Conservation (phyloP, 1,139 yeast genomes). For the Tardiomyces depauwii region DNA sequence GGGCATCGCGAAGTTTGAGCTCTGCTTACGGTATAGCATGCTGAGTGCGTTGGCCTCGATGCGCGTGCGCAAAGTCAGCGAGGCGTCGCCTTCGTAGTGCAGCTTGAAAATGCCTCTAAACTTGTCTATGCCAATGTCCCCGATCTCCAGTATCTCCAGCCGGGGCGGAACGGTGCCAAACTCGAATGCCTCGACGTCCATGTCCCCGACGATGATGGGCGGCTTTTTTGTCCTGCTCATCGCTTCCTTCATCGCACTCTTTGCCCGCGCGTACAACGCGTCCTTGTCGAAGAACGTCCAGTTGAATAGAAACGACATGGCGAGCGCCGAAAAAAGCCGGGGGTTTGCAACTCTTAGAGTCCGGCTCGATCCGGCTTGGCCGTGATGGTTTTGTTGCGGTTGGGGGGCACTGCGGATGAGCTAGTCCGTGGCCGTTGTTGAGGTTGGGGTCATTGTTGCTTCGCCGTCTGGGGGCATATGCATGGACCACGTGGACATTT, state of each 20-base stretch:
- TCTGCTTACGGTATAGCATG: conserved; percentile 39
- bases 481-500: neutral
- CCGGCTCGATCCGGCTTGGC: neutral
- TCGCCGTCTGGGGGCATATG: neutral
- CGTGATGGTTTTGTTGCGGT: neutral
- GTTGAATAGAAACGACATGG: conserved; percentile 14
- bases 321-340: neutral
- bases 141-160: conserved; percentile 75
- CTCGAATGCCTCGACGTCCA: conserved; percentile 59
- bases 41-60: conserved; percentile 79
- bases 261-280: conserved; percentile 53
- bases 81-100: conserved; percentile 71
- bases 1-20: conserved; percentile 47
- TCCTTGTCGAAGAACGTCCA: conserved; percentile 46
- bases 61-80: conserved; percentile 66
- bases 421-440: neutral
- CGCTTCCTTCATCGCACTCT: conserved; percentile 62
- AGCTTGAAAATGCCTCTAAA: conserved; percentile 81
- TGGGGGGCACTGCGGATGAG: neutral
- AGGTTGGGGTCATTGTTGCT: neutral
- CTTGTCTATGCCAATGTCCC: conserved; percentile 69
- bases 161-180: conserved; percentile 73
- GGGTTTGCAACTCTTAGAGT: too few relatives aligned
- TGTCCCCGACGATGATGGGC: conserved; percentile 61
- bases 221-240: conserved; percentile 61